Evolutionary conservation across 2,329 filamentous ascomycete species (phyloP).

Genomic region (Zymoseptoria tritici): DNA sequence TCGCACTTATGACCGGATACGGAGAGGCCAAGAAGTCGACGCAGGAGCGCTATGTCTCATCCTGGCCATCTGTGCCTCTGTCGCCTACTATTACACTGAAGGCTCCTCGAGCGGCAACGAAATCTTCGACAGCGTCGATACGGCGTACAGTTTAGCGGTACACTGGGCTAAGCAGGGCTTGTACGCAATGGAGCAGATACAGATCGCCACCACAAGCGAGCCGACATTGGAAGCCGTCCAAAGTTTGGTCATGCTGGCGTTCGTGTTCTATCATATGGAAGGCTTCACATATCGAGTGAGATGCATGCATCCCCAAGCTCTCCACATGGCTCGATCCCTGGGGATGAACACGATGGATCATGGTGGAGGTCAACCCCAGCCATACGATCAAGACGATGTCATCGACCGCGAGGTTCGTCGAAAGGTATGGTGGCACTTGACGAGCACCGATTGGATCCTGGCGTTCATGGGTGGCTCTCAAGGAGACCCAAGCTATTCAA

Average conservation of each 20-base stretch:
- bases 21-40: conserved; percentile 2
- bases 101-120: conserved; percentile 2
- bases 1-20: conserved; percentile 11
- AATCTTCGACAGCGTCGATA: conserved; percentile 3
- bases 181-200: conserved; percentile 11
- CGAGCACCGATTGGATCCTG: conserved; percentile 25
- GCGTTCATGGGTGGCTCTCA: conserved; percentile 37
- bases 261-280: conserved; percentile 26
- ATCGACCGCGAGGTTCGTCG: conserved; percentile 21
- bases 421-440: conserved; percentile 26
- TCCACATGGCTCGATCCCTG: conserved; percentile 18
- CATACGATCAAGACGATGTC: conserved; percentile 8
- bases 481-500: conserved; percentile 36
- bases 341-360: conserved; percentile 20
- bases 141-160: conserved; percentile 7
- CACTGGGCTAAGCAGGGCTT: conserved; percentile 10
- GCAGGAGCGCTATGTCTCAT: conserved; percentile 7
- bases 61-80: conserved; percentile 9
- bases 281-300: conserved; percentile 17
- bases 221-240: conserved; percentile 23
- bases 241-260: conserved; percentile 21
- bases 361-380: not conserved
- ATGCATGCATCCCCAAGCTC: conserved; percentile 16
- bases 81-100: conserved; percentile 10
- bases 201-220: not conserved